Base-by-base conservation (phyloP, 108 stramenopile genomes). In the Nitzschia sp. region DNA sequence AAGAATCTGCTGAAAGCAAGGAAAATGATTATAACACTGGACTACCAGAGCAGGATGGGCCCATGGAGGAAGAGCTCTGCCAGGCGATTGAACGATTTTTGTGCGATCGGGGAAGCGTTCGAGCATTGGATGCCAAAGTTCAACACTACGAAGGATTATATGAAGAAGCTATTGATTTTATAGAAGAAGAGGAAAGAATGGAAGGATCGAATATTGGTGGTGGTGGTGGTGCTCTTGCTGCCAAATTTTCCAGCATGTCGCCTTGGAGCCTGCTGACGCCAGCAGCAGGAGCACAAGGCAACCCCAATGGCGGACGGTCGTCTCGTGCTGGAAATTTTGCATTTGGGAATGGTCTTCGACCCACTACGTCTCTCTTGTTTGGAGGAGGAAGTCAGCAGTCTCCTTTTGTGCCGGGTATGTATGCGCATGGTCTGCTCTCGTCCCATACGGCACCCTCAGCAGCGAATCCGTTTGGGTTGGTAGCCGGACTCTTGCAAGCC, bases 111-210 rank as follows among this genome's bases (percentile, higher is more conserved):
- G 35, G 44, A 15, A 21, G 47, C 34, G 16, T 72, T 6, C n/a
- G 21, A n/a, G 21, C 44, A 15, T 30, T 63, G 45, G 46, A 53
- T 15, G n/a, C 35, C 26, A 57, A 38, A 54, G 77, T 57, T 5
- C 55, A 63, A 33, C n/a, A 55, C 3, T 58, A 48, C 41, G 16
- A 56, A 28, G 66, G 13, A 0, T 53, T 78, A 0, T 33, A 52
- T 34, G 55, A 72, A 16, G 66, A 78, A 29, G 50, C 71, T 16
- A 36, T 60, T 27, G 65, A 72, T 29, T 67, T 66, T 50, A 45
- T 29, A 11, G 34, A 68, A 38, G 41, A 61, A 41, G n/a, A 56
- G 17, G 55, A 30, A 16, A 5, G 30, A 29, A 56, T 28, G 21
- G 15, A 32, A 4, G 31, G 29, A 56, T 28, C 28, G 15, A 56